Percentiles rank a stretch among this genome's conserved stretches.
phyloP scores from a whole-genome alignment of 2,329 filamentous ascomycete species.

The Epichloe baconii region DNA sequence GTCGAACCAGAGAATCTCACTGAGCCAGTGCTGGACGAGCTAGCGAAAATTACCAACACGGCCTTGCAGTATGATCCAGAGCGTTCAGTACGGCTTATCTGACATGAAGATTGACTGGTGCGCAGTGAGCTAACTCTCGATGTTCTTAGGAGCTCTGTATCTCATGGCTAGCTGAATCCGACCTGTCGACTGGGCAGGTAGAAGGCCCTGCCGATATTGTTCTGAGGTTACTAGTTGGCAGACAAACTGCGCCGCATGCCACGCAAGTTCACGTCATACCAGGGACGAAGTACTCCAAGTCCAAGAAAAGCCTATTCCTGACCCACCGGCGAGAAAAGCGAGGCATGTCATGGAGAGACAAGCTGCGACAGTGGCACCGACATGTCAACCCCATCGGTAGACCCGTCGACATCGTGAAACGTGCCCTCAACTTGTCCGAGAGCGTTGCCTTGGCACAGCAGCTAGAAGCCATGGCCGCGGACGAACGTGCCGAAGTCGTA shows the following conservation, averaged over 20 bases:
- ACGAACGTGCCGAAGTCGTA: slow-evolving; percentile 10
- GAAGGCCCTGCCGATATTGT: slow-evolving; percentile 33
- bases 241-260: neutral
- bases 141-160: slow-evolving; percentile 19
- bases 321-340: slow-evolving; percentile 17
- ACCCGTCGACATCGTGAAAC: neutral
- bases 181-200: slow-evolving; percentile 9
- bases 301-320: slow-evolving; percentile 9
- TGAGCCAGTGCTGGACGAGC: slow-evolving; percentile 14
- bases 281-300: neutral
- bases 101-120: neutral
- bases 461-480: neutral
- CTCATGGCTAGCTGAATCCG: slow-evolving; percentile 27
- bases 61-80: slow-evolving; percentile 11
- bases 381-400: slow-evolving; percentile 12
- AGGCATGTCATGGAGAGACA: slow-evolving; percentile 23
- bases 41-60: slow-evolving; percentile 22
- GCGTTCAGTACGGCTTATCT: slow-evolving; percentile 10
- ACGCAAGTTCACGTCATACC: slow-evolving; percentile 12
- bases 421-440: neutral
- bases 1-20: slow-evolving; percentile 10
- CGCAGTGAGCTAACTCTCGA: neutral
- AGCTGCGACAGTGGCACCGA: slow-evolving; percentile 19
- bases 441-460: neutral
- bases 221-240: slow-evolving; percentile 29